Evolutionary conservation across 1,284 basidiomycete species (phyloP).

Genomic region (Vanrija humicola): DNA sequence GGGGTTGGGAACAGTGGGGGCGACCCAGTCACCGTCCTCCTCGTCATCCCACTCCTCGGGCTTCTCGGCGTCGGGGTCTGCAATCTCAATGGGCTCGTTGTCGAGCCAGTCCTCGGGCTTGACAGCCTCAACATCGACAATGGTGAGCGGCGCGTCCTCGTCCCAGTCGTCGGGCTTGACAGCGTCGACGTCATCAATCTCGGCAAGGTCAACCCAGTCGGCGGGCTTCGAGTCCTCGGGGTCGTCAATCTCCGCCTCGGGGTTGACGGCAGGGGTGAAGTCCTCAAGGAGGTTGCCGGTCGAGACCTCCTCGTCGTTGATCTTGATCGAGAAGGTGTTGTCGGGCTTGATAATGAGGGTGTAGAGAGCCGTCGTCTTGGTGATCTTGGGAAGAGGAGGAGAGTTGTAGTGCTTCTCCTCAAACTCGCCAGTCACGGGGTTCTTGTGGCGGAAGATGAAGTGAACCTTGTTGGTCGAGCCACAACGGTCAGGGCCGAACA

Average conservation of each 20-base stretch:
- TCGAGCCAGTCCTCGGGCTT: constrained; percentile 97
- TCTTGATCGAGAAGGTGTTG: constrained; percentile 87
- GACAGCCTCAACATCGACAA: constrained; percentile 76
- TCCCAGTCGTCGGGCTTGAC: constrained; percentile 95
- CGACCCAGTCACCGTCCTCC: constrained; percentile 97
- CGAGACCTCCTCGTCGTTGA: constrained; percentile 80
- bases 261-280: constrained; percentile 94
- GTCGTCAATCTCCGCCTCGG: constrained; percentile 84
- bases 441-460: constrained; percentile 97
- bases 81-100: constrained; percentile 72
- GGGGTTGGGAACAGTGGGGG: constrained; percentile 83
- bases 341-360: constrained; percentile 88
- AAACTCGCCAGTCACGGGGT: constrained; percentile 80
- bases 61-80: constrained; percentile 92
- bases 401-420: constrained; percentile 95
- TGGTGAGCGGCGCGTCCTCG: constrained; percentile 86
- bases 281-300: constrained; percentile 86
- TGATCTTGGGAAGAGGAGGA: constrained; percentile 78
- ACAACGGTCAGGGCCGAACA: constrained; percentile 75
- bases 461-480: constrained; percentile 63
- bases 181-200: constrained; percentile 79
- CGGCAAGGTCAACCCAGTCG: constrained; percentile 87
- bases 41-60: constrained; percentile 99
- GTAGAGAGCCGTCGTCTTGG: constrained; percentile 86
- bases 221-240: constrained; percentile 84